Evolutionary conservation across 306 rosid species (phyloP), one percentile per base, ranked within the genome.

Genomic region (Dryas octopetala): DNA sequence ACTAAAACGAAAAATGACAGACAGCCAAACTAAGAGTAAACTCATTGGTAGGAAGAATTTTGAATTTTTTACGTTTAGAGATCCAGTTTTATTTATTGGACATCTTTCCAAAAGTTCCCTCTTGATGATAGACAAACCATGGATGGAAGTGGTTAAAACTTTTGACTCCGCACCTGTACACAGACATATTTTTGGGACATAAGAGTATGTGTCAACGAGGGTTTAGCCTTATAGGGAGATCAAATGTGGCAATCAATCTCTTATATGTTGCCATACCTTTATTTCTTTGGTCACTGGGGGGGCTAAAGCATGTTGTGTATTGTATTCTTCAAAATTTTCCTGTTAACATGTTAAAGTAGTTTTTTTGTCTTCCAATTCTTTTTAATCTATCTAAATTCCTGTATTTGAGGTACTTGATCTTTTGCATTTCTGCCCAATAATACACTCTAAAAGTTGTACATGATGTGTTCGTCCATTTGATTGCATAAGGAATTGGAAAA

Each of bases 121-220:
- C 47, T 90, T 96, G 84, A 80, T 90, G 75, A 74, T 96, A 71
- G 96, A 96, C 81, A 96, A 89, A 85, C 96, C 96, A 5, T 96
- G 99, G 99, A 75, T 86, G 74, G 93, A 90, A 81, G 99, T 96
- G 70, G 90, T 87, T 63, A 90, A 81, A 75, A 86, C 84, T 73
- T 85, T 96, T 49, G 96, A 90, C 72, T 81, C 91, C 51, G 74
- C 77, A 79, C 99, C 99, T 9, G 90, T 96, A 63, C 96, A 96
- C 93, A 90, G 86, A 89, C 98, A 96, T 85, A 82, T 89, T 65
- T 96, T 66, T 63, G 99, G 99, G 75, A 76, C 98, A 47, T 96
- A 79, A 66, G 38, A 66, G 73, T 38, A 12, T 72, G 58, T 52
- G 32, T 66, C 68, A 45, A 66, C 48, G 75, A 69, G 74, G 49